These are phyloP conservation scores for Syncephalastrum racemosum DNA, from an alignment of 371 early-diverging fungal genomes.

Conservation along the genomic window DNA sequence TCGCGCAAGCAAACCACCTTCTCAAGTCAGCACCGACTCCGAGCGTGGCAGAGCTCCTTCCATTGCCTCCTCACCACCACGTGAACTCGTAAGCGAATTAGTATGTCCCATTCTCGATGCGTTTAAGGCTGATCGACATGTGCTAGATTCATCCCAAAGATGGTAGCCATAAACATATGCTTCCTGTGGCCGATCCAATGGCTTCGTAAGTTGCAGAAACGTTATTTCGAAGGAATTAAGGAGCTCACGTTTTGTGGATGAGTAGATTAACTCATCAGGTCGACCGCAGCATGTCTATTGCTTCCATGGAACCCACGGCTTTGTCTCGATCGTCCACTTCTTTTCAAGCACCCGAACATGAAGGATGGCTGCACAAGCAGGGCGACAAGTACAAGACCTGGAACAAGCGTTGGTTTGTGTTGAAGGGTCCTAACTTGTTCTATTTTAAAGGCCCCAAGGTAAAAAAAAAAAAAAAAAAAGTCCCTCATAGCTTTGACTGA, in stretches of 20 bases:
- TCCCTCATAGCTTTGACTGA: not conserved
- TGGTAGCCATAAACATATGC: no score
- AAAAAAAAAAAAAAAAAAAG: slow-evolving; percentile 4
- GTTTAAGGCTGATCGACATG: no score
- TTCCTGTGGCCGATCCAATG: no score
- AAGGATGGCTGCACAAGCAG: slow-evolving; percentile 69
- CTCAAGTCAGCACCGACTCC: not conserved
- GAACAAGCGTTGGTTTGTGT: slow-evolving; percentile 71
- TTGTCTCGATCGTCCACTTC: slow-evolving; percentile 13
- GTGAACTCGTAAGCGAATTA: no score
- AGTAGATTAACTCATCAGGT: no score
- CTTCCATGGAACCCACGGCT: slow-evolving; percentile 28
- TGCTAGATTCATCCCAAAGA: no score
- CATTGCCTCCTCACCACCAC: no score
- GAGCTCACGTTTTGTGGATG: no score
- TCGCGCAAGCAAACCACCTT: slow-evolving; percentile 1
- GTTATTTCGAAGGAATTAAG: no score
- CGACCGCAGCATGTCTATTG: slow-evolving; percentile 18
- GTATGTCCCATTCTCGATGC: no score
- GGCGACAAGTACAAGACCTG: slow-evolving; percentile 65
- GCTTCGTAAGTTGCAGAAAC: no score
- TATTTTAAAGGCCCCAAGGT: slow-evolving; percentile 66
- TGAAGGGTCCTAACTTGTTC: slow-evolving; percentile 62
- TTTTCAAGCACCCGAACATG: slow-evolving; percentile 55
- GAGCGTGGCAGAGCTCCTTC: not conserved